Conservation (phyloP, 352 stramenopile genomes). For the Globisporangium sylvaticum region DNA sequence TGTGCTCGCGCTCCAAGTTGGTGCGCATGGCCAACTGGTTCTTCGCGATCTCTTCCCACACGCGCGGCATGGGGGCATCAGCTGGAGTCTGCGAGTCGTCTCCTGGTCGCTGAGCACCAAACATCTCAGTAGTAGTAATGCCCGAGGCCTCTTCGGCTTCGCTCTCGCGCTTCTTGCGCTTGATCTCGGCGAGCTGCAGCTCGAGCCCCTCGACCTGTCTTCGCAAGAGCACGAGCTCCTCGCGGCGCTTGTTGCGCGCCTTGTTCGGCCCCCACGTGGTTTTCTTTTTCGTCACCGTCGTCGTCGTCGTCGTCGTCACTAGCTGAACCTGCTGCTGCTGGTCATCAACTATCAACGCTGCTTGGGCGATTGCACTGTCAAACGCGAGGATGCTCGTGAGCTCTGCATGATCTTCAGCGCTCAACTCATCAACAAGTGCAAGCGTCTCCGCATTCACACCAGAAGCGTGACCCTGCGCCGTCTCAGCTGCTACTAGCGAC, state of each 20-base stretch:
- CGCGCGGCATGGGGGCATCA: background rate
- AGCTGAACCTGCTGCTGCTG: background rate
- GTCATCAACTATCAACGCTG: background rate
- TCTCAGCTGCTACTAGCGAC: background rate
- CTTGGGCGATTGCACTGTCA: background rate
- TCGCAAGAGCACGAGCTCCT: slow-evolving; percentile 35
- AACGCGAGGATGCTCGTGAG: background rate
- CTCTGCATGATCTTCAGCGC: background rate
- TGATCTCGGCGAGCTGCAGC: slow-evolving; percentile 15
- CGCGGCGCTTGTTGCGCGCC: slow-evolving; percentile 19
- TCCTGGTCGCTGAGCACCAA: background rate
- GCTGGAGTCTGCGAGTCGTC: background rate
- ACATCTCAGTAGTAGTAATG: background rate
- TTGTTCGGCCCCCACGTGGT: background rate
- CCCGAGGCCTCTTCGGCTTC: too few species aligned
- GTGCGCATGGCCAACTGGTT: background rate
- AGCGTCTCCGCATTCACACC: background rate
- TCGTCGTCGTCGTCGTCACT: background rate
- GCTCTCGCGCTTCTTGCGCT: slow-evolving; percentile 1
- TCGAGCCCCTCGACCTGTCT: slow-evolving; percentile 38
- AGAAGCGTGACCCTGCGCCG: background rate
- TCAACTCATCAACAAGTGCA: background rate
- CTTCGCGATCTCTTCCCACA: background rate
- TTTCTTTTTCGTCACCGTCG: background rate
- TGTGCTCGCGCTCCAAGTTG: slow-evolving; percentile 36